These are phyloP conservation scores for Rhodofomes roseus DNA, from an alignment of 1,284 basidiomycete genomes.

Conservation along the genomic window DNA sequence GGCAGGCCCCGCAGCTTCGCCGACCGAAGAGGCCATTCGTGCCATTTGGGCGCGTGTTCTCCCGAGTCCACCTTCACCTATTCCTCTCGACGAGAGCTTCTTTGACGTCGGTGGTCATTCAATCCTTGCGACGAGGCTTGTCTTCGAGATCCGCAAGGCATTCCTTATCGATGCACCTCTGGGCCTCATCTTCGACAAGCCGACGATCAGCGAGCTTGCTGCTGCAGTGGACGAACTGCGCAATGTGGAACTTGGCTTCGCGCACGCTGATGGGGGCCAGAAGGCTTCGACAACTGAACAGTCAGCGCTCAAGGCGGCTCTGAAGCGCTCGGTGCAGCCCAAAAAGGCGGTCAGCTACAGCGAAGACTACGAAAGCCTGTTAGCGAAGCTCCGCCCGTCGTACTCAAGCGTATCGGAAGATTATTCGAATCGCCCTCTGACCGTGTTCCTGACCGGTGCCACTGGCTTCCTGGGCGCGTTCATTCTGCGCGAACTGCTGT, in stretches of 20 bases:
- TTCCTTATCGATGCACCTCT: conserved; percentile 93
- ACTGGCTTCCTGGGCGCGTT: conserved; percentile 98
- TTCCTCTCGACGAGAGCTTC: conserved; percentile 93
- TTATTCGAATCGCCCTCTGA: conserved; percentile 54
- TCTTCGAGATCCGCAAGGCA: conserved; percentile 94
- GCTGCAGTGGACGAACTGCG: conserved; percentile 75
- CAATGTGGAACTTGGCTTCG: conserved; percentile 80
- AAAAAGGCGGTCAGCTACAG: conserved; percentile 59
- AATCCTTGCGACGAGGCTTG: conserved; percentile 93
- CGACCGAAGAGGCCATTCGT: conserved; percentile 81
- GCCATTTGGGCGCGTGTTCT: conserved; percentile 84
- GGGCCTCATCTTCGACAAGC: conserved; percentile 90
- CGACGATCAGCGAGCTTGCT: conserved; percentile 84
- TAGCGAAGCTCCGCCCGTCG: conserved; percentile 52
- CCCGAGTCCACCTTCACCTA: conserved; percentile 74
- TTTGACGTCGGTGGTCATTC: conserved; percentile 99
- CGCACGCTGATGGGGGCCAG: conserved; percentile 34
- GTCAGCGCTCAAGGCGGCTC: conserved; percentile 11
- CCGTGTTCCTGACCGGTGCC: conserved; percentile 93
- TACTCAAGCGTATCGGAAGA: conserved; percentile 58
- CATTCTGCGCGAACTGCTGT: conserved; percentile 81
- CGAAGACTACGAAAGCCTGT: conserved; percentile 71
- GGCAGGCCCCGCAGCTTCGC: conserved; percentile 39
- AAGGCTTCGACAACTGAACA: conserved; percentile 15
- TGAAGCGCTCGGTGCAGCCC: conserved; percentile 21